Conservation (phyloP, 176 grass and related monocot genomes). For the Tillandsia fasciculata region DNA sequence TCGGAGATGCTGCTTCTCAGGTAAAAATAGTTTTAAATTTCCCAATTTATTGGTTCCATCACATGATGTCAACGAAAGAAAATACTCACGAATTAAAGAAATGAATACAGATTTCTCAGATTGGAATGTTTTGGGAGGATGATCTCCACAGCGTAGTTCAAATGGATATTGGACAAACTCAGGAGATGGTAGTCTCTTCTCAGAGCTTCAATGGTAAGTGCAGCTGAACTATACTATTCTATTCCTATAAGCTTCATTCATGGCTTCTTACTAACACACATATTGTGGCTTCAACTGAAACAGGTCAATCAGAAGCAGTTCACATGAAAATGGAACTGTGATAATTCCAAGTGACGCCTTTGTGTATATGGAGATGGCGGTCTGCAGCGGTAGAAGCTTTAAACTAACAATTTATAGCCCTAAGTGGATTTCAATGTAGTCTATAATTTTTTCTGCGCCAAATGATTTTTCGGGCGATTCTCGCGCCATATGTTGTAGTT, state of each 20-base stretch:
- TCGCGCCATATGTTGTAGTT: neutral
- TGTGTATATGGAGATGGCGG: slow-evolving; percentile 58
- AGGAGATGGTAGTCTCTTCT: slow-evolving; percentile 60
- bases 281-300: neutral
- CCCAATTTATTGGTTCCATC: too few species aligned
- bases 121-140: slow-evolving; percentile 80
- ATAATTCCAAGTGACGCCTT: slow-evolving; percentile 18
- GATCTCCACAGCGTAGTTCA: slow-evolving; percentile 80
- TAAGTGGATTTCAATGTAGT: slow-evolving; percentile 17
- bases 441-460: neutral
- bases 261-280: neutral
- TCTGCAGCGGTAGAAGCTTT: slow-evolving; percentile 41
- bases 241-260: neutral
- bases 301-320: slow-evolving; percentile 69
- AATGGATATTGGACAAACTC: slow-evolving; percentile 72
- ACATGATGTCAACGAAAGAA: neutral
- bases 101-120: slow-evolving; percentile 17
- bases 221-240: neutral
- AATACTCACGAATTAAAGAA: neutral
- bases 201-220: slow-evolving; percentile 57
- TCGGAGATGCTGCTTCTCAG: slow-evolving; percentile 52
- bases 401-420: slow-evolving; percentile 72
- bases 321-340: slow-evolving; percentile 97
- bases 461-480: neutral
- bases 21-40: slow-evolving; percentile 24